A percentile compares a stretch with the other conserved stretches of the same genome.
phyloP scores from a whole-genome alignment of 2,329 filamentous ascomycete genomes.

The Fusarium buharicum region DNA sequence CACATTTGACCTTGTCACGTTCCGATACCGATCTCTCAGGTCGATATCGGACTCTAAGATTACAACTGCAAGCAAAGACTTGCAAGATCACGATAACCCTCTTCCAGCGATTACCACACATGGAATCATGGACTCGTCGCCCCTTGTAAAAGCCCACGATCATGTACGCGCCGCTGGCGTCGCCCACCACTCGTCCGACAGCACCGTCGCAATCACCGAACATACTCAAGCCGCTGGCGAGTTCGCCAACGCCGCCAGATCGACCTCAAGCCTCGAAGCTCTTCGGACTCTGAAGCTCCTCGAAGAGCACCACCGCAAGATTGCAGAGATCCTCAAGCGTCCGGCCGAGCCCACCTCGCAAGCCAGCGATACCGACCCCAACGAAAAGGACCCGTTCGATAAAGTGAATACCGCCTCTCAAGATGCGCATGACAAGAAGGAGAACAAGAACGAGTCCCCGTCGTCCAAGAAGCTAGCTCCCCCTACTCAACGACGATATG shows the following conservation, averaged over 20 bases:
- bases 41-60: neutral
- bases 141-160: constrained; percentile 76
- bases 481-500: constrained; percentile 59
- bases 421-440: constrained; percentile 40
- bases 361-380: constrained; percentile 38
- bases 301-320: constrained; percentile 85
- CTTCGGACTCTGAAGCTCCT: constrained; percentile 85
- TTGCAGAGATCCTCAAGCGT: constrained; percentile 83
- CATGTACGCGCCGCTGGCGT: constrained; percentile 89
- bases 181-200: constrained; percentile 76
- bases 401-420: constrained; percentile 34
- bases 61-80: constrained; percentile 8
- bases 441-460: constrained; percentile 32
- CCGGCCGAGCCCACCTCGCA: constrained; percentile 62
- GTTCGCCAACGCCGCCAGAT: constrained; percentile 83
- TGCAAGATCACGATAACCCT: neutral
- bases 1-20: constrained; percentile 39
- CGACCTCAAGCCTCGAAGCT: constrained; percentile 75
- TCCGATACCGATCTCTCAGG: constrained; percentile 12
- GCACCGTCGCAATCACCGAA: constrained; percentile 84
- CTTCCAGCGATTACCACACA: neutral
- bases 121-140: constrained; percentile 53
- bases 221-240: constrained; percentile 89
- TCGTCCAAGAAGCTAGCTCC: constrained; percentile 47
- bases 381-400: constrained; percentile 47